phyloP scores from a whole-genome alignment of 1,284 basidiomycete genomes.

The Limonomyces culmigenus region DNA sequence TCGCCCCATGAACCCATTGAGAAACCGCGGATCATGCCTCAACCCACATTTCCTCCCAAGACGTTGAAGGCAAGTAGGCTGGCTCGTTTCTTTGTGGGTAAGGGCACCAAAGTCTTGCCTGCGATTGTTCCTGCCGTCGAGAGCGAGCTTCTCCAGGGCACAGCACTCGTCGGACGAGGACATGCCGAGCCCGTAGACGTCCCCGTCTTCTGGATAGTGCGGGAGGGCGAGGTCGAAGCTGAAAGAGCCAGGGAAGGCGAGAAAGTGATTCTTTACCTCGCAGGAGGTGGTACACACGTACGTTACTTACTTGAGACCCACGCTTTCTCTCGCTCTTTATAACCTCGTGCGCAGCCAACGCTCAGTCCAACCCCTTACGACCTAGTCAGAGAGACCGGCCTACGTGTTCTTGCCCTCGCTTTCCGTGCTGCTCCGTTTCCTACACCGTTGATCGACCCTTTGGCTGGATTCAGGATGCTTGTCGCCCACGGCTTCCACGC shows the following conservation, averaged over 20 bases:
- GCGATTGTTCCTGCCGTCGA: neutral
- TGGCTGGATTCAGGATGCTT: constrained; percentile 18
- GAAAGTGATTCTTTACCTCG: constrained; percentile 1
- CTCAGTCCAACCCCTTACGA: constrained; percentile 2
- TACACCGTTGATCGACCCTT: constrained; percentile 21
- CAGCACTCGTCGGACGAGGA: neutral
- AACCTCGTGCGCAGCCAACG: neutral
- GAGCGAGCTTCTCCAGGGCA: neutral
- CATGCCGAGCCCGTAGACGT: constrained; percentile 3
- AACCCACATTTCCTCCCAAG: neutral
- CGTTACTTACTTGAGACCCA: neutral
- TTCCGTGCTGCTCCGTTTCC: constrained; percentile 16
- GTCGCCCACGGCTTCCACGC: constrained; percentile 13
- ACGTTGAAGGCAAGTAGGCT: constrained; percentile 2
- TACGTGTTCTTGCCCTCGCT: constrained; percentile 7
- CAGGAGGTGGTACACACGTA: constrained; percentile 3
- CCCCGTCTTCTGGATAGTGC: constrained; percentile 2
- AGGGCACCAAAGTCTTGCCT: neutral
- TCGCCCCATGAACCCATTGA: neutral
- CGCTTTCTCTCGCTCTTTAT: neutral
- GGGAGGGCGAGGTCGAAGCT: neutral
- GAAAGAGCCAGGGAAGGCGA: constrained; percentile 1
- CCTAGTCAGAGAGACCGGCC: neutral
- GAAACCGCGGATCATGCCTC: neutral
- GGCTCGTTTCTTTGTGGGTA: neutral